Base-by-base conservation (phyloP, 148 eudicot species). In the Persicaria maculosa region DNA sequence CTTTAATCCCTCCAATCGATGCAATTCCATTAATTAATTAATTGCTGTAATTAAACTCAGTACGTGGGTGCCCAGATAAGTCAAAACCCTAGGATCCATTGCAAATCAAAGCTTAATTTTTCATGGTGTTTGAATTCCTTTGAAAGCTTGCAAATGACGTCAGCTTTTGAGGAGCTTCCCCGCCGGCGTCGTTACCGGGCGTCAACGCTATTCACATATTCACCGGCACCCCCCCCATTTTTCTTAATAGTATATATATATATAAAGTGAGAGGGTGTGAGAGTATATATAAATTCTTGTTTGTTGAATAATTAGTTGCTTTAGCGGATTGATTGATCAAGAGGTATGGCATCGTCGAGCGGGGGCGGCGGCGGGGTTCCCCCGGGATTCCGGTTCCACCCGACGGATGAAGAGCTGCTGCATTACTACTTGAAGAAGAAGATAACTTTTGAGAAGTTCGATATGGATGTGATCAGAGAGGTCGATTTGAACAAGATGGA, bases 401-500 rank as follows among this genome's bases (percentile, higher is more conserved):
- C 98, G 12, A 91, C 98, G 5, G 98, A 94, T 50, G 98, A 94
- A 71, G 98, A 94, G 84, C 88, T 94, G 45, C 86, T 94, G 57
- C 96, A 90, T 68, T 91, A 86, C 79, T 94, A 94, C 81, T 81
- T 94, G 81, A 94, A 94, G 97, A 94, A 88, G 90, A 94, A 94
- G 80, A 72, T 94, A 16, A 76, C 83, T 0, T 93, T 86, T 77
- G 84, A 93, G 47, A 91, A 87, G 84, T 89, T 93, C 83, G 98
- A 93, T 68, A 91, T 93, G 97, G 98, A 93, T 79, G 98, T 93
- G 22, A 89, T 93, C 57, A 76, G 93, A 68, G 98, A 93, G 44
- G 91, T 93, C 11, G 98, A 93, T 74, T 87, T 93, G 84, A 93
- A 93, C 54, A 93, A 93, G 88, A 87, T 87, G 69, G 98, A 93